Conservation (phyloP, 495 filamentous ascomycete species). For the Daldinia bambusicola region DNA sequence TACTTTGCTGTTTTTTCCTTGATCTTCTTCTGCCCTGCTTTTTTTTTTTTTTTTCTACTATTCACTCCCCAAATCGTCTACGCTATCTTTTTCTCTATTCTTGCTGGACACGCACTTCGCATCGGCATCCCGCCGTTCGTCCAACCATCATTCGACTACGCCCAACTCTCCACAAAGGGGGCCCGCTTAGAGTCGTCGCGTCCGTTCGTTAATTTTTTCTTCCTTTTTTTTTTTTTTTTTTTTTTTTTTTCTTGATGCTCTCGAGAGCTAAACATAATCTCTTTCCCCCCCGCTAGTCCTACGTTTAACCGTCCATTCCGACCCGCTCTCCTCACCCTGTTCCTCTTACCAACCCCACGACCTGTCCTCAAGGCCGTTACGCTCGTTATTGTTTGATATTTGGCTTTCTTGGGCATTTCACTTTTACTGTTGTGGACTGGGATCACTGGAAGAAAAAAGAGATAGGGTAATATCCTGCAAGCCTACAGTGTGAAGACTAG, state of each 20-base stretch:
- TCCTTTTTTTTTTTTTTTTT: conserved; percentile 20
- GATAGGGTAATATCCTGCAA: conserved; percentile 33
- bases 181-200: conserved; percentile 39
- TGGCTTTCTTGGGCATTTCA: conserved; percentile 35
- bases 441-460: conserved; percentile 31
- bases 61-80: conserved; percentile 23
- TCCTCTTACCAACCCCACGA: conserved; percentile 28
- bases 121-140: conserved; percentile 36
- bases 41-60: conserved; percentile 14
- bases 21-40: conserved; percentile 30
- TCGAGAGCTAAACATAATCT: conserved; percentile 32
- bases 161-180: conserved; percentile 29
- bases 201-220: conserved; percentile 42
- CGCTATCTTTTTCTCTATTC: conserved; percentile 26
- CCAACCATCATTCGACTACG: conserved; percentile 39
- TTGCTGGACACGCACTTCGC: conserved; percentile 31
- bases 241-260: conserved; percentile 34
- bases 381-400: conserved; percentile 47
- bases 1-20: conserved; percentile 21
- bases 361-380: conserved; percentile 41
- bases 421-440: conserved; percentile 30
- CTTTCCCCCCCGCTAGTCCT: conserved; percentile 33
- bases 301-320: conserved; percentile 45
- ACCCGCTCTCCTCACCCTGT: conserved; percentile 35
- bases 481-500: conserved; percentile 35